These are phyloP conservation scores for Arachnomyces sp. DNA, from an alignment of 2,329 filamentous ascomycete genomes.

Conservation along the genomic window DNA sequence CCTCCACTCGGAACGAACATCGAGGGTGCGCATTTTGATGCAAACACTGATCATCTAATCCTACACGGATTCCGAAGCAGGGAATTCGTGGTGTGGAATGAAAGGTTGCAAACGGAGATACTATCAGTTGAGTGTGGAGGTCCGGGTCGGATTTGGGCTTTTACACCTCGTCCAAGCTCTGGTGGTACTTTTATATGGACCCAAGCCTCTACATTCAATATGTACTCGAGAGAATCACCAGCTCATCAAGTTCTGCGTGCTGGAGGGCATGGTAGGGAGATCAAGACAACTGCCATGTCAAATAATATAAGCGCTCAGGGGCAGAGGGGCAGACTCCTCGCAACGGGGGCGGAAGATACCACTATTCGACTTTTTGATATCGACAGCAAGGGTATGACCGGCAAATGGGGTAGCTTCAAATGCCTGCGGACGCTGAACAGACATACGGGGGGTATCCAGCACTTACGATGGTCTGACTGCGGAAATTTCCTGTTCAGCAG, in stretches of 20 bases:
- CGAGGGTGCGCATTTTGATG: constrained; percentile 59
- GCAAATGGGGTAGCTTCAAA: constrained; percentile 24
- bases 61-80: constrained; percentile 75
- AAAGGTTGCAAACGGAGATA: constrained; percentile 59
- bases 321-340: constrained; percentile 38
- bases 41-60: constrained; percentile 48
- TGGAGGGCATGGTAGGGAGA: constrained; percentile 80
- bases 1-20: constrained; percentile 68
- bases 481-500: constrained; percentile 72
- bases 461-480: constrained; percentile 62
- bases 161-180: constrained; percentile 23
- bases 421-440: constrained; percentile 61
- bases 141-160: constrained; percentile 69
- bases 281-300: constrained; percentile 55
- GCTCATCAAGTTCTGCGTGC: constrained; percentile 47
- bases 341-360: constrained; percentile 64
- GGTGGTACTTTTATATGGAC: constrained; percentile 62
- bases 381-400: constrained; percentile 8
- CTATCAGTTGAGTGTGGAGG: constrained; percentile 74
- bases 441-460: constrained; percentile 78
- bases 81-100: constrained; percentile 74
- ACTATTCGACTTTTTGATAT: constrained; percentile 59
- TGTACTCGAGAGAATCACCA: constrained; percentile 31
- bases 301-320: constrained; percentile 8
- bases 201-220: constrained; percentile 51